Percentiles rank a stretch among this genome's conserved stretches.
These are phyloP conservation scores for Pseudocercospora macadamiae DNA, from an alignment of 2,329 filamentous ascomycete species.

Conservation along the genomic window DNA sequence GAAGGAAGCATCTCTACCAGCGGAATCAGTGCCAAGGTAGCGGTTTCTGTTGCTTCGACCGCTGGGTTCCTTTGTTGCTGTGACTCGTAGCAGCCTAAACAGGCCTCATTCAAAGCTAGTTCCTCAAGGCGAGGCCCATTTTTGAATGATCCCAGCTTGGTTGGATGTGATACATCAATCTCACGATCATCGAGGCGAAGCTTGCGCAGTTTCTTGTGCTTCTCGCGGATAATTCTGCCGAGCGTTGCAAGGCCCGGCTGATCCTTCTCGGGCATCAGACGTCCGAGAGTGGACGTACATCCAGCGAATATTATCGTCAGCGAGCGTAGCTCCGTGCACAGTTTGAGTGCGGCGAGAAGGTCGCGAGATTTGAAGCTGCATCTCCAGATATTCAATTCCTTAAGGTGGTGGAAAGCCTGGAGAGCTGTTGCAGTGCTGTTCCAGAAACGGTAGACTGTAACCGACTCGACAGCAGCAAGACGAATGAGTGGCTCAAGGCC, in stretches of 20 bases:
- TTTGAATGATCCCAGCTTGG: background rate
- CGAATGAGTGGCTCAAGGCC: background rate
- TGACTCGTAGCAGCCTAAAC: constrained; percentile 2
- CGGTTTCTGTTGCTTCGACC: background rate
- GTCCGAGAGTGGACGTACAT: background rate
- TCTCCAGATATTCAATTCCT: constrained; percentile 2
- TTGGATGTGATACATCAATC: background rate
- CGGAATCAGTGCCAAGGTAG: background rate
- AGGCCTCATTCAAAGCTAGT: constrained; percentile 9
- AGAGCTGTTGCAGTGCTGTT: background rate
- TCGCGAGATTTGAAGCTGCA: constrained; percentile 5
- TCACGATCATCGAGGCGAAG: constrained; percentile 10
- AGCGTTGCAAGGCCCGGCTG: background rate
- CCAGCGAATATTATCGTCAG: constrained; percentile 7
- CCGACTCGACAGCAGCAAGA: constrained; percentile 2
- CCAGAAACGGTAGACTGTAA: constrained; percentile 13
- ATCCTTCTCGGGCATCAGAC: constrained; percentile 3
- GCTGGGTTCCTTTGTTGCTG: background rate
- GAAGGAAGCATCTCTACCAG: constrained; percentile 8
- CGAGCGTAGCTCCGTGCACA: constrained; percentile 5
- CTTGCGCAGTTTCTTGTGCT: background rate
- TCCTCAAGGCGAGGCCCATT: background rate
- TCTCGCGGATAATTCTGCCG: background rate
- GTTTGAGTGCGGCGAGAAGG: background rate
- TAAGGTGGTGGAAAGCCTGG: background rate